Conservation (phyloP, 176 grass and related monocot genomes). For the Otatea glauca region DNA sequence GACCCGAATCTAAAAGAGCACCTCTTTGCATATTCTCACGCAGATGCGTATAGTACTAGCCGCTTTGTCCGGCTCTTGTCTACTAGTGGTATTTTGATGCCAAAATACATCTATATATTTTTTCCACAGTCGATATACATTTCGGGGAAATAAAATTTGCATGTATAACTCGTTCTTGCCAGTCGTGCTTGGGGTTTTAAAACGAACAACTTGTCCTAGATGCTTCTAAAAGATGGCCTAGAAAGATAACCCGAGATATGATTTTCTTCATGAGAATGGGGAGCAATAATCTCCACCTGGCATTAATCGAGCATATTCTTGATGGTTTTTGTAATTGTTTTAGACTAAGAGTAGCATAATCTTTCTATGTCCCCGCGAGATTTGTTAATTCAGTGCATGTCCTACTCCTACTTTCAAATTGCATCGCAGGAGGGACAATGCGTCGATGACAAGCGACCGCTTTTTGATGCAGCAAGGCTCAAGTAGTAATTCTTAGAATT, state of each 20-base stretch:
- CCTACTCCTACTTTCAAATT: too few relatives aligned
- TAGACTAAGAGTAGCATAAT: too few relatives aligned
- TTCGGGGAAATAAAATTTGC: neutral
- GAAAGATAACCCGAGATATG: neutral
- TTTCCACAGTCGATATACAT: too few relatives aligned
- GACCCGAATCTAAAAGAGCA: neutral
- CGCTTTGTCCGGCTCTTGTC: neutral
- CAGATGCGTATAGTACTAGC: neutral
- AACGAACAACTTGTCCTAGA: neutral
- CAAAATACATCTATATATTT: neutral
- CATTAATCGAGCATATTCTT: neutral
- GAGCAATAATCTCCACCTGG: neutral
- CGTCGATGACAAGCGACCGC: too few relatives aligned
- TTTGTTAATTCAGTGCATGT: too few relatives aligned
- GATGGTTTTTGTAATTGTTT: neutral
- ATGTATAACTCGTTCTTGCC: neutral
- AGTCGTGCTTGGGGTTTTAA: neutral
- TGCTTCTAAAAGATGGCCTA: neutral
- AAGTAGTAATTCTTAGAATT: too few relatives aligned
- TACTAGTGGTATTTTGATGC: neutral
- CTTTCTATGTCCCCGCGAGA: too few relatives aligned
- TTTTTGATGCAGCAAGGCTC: too few relatives aligned
- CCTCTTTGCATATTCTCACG: conserved; percentile 29
- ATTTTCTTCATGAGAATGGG: neutral
- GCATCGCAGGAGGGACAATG: too few relatives aligned